Evolutionary conservation across 2,329 filamentous ascomycete species (phyloP).

Genomic region (Aspergillus pseudoviridinutans): DNA sequence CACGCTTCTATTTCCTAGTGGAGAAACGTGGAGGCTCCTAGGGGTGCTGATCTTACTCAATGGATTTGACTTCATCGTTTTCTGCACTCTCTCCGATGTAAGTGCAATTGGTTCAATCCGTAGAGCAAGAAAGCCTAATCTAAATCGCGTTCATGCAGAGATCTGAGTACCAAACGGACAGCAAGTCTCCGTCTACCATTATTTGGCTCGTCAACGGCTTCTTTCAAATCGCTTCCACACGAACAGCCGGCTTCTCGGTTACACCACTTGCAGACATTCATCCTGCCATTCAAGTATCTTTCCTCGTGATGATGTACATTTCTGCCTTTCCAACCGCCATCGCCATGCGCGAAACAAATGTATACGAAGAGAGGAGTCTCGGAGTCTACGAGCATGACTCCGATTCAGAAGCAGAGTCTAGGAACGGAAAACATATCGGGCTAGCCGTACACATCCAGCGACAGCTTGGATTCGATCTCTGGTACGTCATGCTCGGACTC

Average conservation of each 20-base stretch:
- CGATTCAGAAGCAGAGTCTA: slow-evolving; percentile 13
- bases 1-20: slow-evolving; percentile 81
- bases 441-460: slow-evolving; percentile 85
- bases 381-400: slow-evolving; percentile 54
- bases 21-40: slow-evolving; percentile 90
- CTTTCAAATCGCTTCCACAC: slow-evolving; percentile 83
- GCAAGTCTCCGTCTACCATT: not conserved
- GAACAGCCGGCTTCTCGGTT: slow-evolving; percentile 84
- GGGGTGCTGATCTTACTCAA: slow-evolving; percentile 77
- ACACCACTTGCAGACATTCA: slow-evolving; percentile 74
- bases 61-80: slow-evolving; percentile 76
- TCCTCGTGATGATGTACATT: slow-evolving; percentile 99
- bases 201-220: slow-evolving; percentile 76
- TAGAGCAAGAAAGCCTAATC: not conserved
- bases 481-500: slow-evolving; percentile 89
- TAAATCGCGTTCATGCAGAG: not conserved
- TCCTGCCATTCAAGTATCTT: slow-evolving; percentile 89
- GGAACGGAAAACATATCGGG: slow-evolving; percentile 55
- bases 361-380: slow-evolving; percentile 77
- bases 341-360: slow-evolving; percentile 85
- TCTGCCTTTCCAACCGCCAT: slow-evolving; percentile 96
- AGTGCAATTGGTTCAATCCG: slow-evolving; percentile 31
- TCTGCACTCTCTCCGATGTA: slow-evolving; percentile 75
- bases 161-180: not conserved
- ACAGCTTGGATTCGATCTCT: slow-evolving; percentile 91